Evolutionary conservation across 768 basidiomycete species (phyloP).

Genomic region (Boletus subparvulus): DNA sequence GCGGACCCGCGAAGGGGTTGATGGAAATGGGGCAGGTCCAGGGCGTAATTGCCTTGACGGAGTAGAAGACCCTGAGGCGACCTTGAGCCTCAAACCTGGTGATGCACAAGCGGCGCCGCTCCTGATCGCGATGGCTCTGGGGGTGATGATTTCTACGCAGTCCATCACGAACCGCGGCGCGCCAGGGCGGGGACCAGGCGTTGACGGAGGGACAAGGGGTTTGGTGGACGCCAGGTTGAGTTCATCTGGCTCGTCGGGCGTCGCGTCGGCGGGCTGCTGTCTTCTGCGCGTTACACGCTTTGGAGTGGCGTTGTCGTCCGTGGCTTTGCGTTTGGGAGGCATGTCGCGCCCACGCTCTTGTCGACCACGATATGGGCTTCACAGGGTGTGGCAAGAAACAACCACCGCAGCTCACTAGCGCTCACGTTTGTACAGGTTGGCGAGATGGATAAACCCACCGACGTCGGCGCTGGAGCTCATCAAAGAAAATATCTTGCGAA

Average conservation of each 20-base stretch:
- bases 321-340: slow-evolving; percentile 45
- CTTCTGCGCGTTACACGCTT: slow-evolving; percentile 36
- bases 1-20: slow-evolving; percentile 14
- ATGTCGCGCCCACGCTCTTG: slow-evolving; percentile 20
- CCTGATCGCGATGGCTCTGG: slow-evolving; percentile 13
- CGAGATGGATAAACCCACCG: slow-evolving; percentile 83
- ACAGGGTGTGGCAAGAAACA: slow-evolving; percentile 46
- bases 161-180: slow-evolving; percentile 29
- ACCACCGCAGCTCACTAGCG: slow-evolving; percentile 1
- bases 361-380: slow-evolving; percentile 52
- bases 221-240: slow-evolving; percentile 25
- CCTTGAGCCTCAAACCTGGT: slow-evolving; percentile 6
- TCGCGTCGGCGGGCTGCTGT: slow-evolving; percentile 3
- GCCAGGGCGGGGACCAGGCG: slow-evolving; percentile 21
- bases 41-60: slow-evolving; percentile 14
- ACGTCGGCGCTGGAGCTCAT: slow-evolving; percentile 67
- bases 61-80: slow-evolving; percentile 13
- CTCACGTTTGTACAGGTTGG: slow-evolving; percentile 47
- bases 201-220: slow-evolving; percentile 15
- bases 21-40: slow-evolving; percentile 9
- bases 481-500: slow-evolving; percentile 62
- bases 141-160: slow-evolving; percentile 33
- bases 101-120: slow-evolving; percentile 8
- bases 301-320: slow-evolving; percentile 24
- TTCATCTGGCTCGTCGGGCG: slow-evolving; percentile 27